These are phyloP conservation scores for Candida pini DNA, from an alignment of 805 yeast species.

Conservation along the genomic window DNA sequence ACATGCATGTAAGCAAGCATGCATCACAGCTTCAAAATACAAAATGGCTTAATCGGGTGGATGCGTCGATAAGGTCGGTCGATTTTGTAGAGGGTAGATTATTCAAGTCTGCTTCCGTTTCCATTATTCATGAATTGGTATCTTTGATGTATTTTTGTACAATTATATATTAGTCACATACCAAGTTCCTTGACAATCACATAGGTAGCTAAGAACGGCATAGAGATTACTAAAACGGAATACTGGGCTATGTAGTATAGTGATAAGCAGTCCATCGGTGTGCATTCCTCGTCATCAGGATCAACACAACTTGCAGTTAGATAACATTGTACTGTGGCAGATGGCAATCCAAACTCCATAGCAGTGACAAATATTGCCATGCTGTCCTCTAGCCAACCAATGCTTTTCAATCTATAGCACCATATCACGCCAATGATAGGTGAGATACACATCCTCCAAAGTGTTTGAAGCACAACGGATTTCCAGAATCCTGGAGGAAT, in stretches of 20 bases:
- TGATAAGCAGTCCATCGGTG: conserved; percentile 53
- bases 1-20: too few species aligned
- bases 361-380: conserved; percentile 39
- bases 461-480: conserved; percentile 39
- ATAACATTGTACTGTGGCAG: conserved; percentile 56
- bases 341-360: conserved; percentile 47
- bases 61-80: too few species aligned
- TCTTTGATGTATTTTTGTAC: too few species aligned
- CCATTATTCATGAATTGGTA: too few species aligned
- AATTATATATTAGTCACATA: too few species aligned
- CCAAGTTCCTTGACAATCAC: conserved; percentile 27
- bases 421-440: conserved; percentile 52
- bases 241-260: conserved; percentile 46
- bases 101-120: too few species aligned
- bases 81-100: too few species aligned
- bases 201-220: conserved; percentile 48
- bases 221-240: conserved; percentile 35
- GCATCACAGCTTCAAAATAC: too few species aligned
- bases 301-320: conserved; percentile 52
- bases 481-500: conserved; percentile 55
- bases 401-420: conserved; percentile 38
- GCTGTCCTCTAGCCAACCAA: conserved; percentile 42
- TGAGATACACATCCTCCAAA: conserved; percentile 36
- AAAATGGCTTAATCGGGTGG: too few species aligned
- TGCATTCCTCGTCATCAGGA: conserved; percentile 37